phyloP scores from a whole-genome alignment of 139 green algal genomes.

The Coelastrella sp. region DNA sequence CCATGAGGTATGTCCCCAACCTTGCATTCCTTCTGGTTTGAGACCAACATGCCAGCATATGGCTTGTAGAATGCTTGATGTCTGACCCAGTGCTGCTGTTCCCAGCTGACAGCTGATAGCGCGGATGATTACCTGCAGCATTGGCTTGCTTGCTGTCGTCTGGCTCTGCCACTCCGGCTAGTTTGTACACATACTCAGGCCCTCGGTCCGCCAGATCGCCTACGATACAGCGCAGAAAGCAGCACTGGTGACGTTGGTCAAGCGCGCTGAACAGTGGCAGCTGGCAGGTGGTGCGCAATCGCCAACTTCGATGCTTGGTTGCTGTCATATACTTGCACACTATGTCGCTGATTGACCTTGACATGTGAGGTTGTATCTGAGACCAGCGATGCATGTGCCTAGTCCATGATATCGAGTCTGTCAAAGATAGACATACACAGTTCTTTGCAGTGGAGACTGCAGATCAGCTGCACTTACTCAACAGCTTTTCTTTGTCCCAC shows the following conservation, averaged over 20 bases:
- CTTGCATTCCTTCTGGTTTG: no score
- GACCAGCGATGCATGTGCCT: no score
- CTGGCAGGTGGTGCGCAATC: no score
- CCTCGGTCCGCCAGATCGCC: constrained; percentile 43
- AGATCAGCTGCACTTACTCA: constrained; percentile 57
- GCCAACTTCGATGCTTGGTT: no score
- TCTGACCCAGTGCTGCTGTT: neutral
- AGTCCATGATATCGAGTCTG: no score
- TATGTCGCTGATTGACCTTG: no score
- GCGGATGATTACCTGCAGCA: neutral
- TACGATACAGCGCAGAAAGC: no score
- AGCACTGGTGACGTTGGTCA: neutral
- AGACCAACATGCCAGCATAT: neutral
- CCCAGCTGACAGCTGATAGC: neutral
- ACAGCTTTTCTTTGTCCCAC: constrained; percentile 75
- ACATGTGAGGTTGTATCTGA: no score
- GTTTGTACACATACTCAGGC: constrained; percentile 43
- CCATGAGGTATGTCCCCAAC: no score
- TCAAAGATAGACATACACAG: no score
- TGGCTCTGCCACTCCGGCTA: constrained; percentile 36
- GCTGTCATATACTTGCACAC: no score
- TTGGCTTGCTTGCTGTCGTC: neutral
- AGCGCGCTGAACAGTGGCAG: neutral
- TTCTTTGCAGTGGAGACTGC: neutral
- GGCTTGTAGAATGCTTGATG: neutral